Evolutionary conservation across 331 rosid genomes (phyloP).

Genomic region (Stylosanthes scabra): DNA sequence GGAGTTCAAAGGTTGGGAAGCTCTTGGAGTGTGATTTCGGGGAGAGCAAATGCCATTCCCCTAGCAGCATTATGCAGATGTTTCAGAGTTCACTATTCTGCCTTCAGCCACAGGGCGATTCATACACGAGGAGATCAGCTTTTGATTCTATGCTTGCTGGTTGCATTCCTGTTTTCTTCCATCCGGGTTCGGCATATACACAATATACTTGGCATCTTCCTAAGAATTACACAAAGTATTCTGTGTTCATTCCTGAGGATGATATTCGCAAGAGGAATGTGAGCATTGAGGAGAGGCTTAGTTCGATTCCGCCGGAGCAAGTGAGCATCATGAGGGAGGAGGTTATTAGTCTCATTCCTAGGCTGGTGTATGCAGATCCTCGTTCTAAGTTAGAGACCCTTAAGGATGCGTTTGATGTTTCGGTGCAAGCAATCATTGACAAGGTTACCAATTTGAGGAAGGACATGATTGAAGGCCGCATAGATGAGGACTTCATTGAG

Average conservation of each 20-base stretch:
- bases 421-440: constrained; percentile 83
- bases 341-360: constrained; percentile 86
- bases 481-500: constrained; percentile 81
- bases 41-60: constrained; percentile 97
- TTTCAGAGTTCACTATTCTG: constrained; percentile 95
- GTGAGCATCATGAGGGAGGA: constrained; percentile 91
- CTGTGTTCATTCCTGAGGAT: constrained; percentile 91
- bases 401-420: constrained; percentile 91
- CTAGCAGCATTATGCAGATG: constrained; percentile 97
- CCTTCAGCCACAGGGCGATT: constrained; percentile 99
- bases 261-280: constrained; percentile 77
- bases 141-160: constrained; percentile 98
- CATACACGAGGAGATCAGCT: constrained; percentile 94
- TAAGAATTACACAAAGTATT: constrained; percentile 72
- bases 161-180: constrained; percentile 97
- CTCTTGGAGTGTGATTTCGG: constrained; percentile 97
- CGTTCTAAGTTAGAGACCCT: constrained; percentile 81
- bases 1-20: constrained; percentile 75
- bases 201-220: constrained; percentile 99
- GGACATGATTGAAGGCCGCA: constrained; percentile 76
- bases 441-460: constrained; percentile 87
- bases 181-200: constrained; percentile 95
- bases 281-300: constrained; percentile 82
- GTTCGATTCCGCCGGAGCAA: constrained; percentile 68
- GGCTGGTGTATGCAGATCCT: constrained; percentile 93